Evolutionary conservation across 768 basidiomycete genomes (phyloP), one percentile per base, ranked within the genome.

Genomic region (Hypholoma sublateritium): DNA sequence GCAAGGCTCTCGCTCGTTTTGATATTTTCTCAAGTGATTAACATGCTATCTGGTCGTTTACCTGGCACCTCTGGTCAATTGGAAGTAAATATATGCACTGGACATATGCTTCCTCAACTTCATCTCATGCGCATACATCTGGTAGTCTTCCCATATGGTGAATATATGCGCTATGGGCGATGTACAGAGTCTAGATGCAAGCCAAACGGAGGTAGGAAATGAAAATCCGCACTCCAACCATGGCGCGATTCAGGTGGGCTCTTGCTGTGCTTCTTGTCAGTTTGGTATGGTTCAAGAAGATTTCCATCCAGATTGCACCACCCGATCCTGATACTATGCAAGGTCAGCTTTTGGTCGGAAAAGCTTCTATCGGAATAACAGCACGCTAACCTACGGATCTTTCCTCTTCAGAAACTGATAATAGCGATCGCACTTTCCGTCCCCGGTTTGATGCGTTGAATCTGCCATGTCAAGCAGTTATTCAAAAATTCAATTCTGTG

Each of bases 111-210:
- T 54, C 48, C 44, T 59, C 50, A 52, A 44, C 53, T 44, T 37
- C 39, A 24, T 57, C 55, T 62, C 58, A 65, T 59, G 58, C 61
- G 64, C 64, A 69, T 67, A 66, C 58, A 67, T 63, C 57, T 63
- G 67, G 66, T 53, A 61, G 44, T 65, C 64, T 59, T 59, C 57
- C 46, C 21, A 44, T 44, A 43, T 44, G 52, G 48, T 53, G 24
- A 51, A 44, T 54, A 55, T 56, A 39, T 25, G 37, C 35, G 36
- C 21, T 28, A 36, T 42, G 25, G 45, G 24, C 42, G 36, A 21
- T 45, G 34, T 32, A 16, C 53, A 32, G 11, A 53, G 25, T 53
- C 42, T 53, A 53, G 53, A 53, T 49, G 54, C 6, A 39, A 22
- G 22, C 54, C 54, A 53, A 53, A 53, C 53, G 53, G 53, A 53